These are phyloP conservation scores for Nannochloropsis salina DNA, from an alignment of 108 stramenopile genomes.

Conservation along the genomic window DNA sequence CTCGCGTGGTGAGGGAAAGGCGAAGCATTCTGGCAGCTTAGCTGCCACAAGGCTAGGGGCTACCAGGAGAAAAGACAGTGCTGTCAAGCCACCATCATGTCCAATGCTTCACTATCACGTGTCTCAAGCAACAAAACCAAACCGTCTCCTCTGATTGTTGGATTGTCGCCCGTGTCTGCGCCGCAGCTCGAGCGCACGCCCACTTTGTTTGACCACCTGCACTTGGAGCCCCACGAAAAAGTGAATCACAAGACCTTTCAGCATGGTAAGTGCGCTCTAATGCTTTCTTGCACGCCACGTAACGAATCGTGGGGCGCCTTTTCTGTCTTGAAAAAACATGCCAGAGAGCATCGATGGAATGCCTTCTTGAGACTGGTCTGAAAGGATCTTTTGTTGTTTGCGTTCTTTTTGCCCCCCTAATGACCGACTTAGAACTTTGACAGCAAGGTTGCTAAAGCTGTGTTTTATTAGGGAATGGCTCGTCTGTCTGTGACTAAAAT, in stretches of 20 bases:
- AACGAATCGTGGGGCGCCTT: too few relatives aligned
- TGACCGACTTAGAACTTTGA: too few relatives aligned
- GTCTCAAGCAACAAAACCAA: neutral
- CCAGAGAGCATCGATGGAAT: too few relatives aligned
- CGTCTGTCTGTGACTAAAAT: too few relatives aligned
- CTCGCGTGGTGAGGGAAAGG: neutral
- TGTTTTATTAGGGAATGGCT: too few relatives aligned
- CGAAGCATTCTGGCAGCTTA: slow-evolving; percentile 17
- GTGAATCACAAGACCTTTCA: slow-evolving; percentile 9
- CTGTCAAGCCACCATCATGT: slow-evolving; percentile 10
- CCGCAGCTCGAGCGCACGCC: neutral
- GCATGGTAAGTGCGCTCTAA: neutral
- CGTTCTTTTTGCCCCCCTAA: too few relatives aligned
- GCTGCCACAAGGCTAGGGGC: neutral
- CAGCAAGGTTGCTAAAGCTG: too few relatives aligned
- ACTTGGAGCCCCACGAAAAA: slow-evolving; percentile 19
- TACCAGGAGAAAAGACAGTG: neutral
- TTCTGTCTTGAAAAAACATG: too few relatives aligned
- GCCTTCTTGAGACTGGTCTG: too few relatives aligned
- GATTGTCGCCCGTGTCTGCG: neutral
- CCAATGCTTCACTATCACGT: neutral
- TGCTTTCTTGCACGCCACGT: too few relatives aligned
- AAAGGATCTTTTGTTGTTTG: too few relatives aligned
- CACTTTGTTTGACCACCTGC: slow-evolving; percentile 3
- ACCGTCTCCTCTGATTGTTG: neutral